Base-by-base conservation (phyloP, 805 yeast species). In the Yarrowia osloensis region DNA sequence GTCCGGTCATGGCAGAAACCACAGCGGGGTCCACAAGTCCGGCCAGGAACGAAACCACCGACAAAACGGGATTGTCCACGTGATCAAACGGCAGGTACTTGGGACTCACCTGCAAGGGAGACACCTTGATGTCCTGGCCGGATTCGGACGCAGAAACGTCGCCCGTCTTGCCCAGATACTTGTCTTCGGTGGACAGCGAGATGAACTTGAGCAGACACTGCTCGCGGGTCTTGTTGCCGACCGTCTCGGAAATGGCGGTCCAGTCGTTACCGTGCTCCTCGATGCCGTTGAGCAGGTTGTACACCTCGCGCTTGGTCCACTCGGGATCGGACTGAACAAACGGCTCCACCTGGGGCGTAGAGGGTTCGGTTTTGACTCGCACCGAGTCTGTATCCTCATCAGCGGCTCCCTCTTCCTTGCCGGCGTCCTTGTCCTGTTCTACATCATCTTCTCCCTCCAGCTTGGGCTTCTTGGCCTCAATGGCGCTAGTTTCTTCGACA, bases 1-100 rank as follows among this genome's bases (percentile, higher is more conserved):
- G 67, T 6, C 73, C 74, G 1, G 96, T 88, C 37, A 96, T 96
- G 12, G 93, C 91, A 67, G 87, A 86, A 0, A 94, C 97, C 24
- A 89, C 89, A 46, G 88, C 88, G 13, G 94, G 89, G 73, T 94
- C 97, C 19, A 92, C 96, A 61, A 93, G 78, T 42, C 91, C 87
- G 0, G 93, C 87, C 77, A 95, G 80, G 77, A 93, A 95, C 15
- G 97, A 88, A 70, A 95, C 83, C n/a, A 96, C 94, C 40, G 96
- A 88, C 80, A 95, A 83, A 3, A 95, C 92, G 2, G 99, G 99
- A 76, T 95, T 95, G 72, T 95, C 98, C 31, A 88, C 85, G 50
- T 91, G 85, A 40, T 91, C 85, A 61, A 90, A 88, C 15, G 98
- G 97, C 62, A 94, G 82, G 75, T 91, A 89, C 62, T 73, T 72